These are phyloP conservation scores for Fennellomyces sp. DNA, from an alignment of 371 early-diverging fungal species.

Conservation along the genomic window DNA sequence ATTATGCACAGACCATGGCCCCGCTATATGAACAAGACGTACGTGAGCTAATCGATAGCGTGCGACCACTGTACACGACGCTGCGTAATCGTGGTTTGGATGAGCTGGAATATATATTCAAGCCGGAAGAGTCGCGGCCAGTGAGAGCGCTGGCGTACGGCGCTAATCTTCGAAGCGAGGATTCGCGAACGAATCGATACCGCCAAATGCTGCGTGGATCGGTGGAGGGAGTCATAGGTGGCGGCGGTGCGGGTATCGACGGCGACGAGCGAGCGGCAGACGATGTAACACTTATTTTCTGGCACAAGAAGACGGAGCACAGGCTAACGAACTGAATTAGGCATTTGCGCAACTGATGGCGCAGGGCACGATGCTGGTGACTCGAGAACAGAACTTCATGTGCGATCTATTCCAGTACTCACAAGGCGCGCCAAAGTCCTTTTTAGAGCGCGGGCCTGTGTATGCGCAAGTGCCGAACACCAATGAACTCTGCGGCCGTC, in stretches of 20 bases:
- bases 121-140: constrained; percentile 51
- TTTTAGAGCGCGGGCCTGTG: constrained; percentile 47
- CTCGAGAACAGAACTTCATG: constrained; percentile 84
- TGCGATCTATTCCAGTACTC: constrained; percentile 75
- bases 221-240: constrained; percentile 40
- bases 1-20: constrained; percentile 51
- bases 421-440: constrained; percentile 39
- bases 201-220: constrained; percentile 55
- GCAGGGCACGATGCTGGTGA: constrained; percentile 47
- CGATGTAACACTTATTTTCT: constrained; percentile 32
- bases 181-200: constrained; percentile 36
- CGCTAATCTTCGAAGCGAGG: constrained; percentile 39
- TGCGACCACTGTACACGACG: constrained; percentile 34
- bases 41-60: constrained; percentile 43
- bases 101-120: constrained; percentile 52
- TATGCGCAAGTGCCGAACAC: constrained; percentile 45
- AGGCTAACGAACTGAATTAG: no score
- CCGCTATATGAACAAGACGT: constrained; percentile 53
- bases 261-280: constrained; percentile 51
- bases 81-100: constrained; percentile 46
- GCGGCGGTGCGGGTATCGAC: constrained; percentile 36
- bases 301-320: no score
- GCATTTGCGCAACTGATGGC: constrained; percentile 54
- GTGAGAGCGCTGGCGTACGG: constrained; percentile 48
- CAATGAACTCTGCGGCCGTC: constrained; percentile 42